Conservation (phyloP, 495 filamentous ascomycete species). For the Trichoderma orchidacearum region DNA sequence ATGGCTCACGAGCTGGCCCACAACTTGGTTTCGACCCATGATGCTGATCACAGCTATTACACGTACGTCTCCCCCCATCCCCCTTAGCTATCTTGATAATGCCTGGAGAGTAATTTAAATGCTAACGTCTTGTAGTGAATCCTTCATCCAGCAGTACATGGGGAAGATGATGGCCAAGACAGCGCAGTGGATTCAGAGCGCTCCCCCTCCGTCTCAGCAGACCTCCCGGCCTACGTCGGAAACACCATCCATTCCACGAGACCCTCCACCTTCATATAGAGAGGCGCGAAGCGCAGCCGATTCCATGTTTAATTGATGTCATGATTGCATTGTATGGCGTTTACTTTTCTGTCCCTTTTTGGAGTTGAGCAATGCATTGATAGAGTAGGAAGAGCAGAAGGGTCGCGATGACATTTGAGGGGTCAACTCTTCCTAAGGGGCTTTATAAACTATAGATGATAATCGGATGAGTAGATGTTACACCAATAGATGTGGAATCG, state of each 20-base stretch:
- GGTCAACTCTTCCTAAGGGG: neutral
- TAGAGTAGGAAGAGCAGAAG: neutral
- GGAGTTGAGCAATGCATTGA: neutral
- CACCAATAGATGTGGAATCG: too few relatives aligned
- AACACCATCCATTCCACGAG: neutral
- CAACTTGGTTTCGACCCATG: constrained; percentile 72
- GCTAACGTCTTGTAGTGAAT: constrained; percentile 18
- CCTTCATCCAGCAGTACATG: constrained; percentile 36
- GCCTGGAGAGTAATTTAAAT: too few relatives aligned
- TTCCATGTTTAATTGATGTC: neutral
- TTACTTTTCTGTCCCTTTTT: neutral
- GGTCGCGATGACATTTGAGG: neutral
- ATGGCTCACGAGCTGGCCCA: constrained; percentile 90
- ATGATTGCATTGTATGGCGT: neutral
- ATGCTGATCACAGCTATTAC: constrained; percentile 74
- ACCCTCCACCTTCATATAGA: constrained; percentile 11
- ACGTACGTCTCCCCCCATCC: constrained; percentile 34
- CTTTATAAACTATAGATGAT: neutral
- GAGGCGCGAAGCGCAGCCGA: neutral
- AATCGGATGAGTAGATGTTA: too few relatives aligned
- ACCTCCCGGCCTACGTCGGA: neutral
- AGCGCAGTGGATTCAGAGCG: constrained; percentile 6
- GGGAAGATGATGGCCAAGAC: constrained; percentile 30
- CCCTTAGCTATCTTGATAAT: too few relatives aligned
- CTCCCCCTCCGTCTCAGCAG: neutral